Conservation (phyloP, 1,139 yeast genomes). For the Keqinozyma sinolaborantium region DNA sequence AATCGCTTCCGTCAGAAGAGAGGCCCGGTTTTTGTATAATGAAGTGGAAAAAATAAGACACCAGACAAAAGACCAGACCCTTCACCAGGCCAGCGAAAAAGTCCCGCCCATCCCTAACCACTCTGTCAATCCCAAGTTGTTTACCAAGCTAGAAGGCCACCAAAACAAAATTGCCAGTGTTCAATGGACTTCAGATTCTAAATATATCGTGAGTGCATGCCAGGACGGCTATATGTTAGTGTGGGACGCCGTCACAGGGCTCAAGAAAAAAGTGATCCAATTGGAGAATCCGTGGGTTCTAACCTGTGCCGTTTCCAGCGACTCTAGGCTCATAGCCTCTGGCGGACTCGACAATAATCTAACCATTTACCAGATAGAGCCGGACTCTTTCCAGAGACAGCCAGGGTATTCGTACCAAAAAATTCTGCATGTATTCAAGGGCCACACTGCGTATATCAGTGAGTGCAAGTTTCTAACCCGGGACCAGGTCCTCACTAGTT, state of each 20-base stretch:
- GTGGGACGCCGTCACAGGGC: constrained; percentile 79
- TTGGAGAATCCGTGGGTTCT: constrained; percentile 77
- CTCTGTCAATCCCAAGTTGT: constrained; percentile 29
- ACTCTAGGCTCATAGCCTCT: constrained; percentile 63
- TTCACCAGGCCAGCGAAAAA: constrained; percentile 34
- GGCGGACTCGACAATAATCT: constrained; percentile 84
- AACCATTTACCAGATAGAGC: constrained; percentile 57
- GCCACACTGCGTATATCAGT: constrained; percentile 81
- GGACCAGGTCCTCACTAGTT: constrained; percentile 59
- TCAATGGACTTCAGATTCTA: constrained; percentile 65
- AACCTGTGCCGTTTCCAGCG: constrained; percentile 70
- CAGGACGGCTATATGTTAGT: constrained; percentile 84
- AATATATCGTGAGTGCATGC: constrained; percentile 63
- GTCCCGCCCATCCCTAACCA: constrained; percentile 26
- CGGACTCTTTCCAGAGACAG: background rate
- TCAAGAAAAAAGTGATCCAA: constrained; percentile 67
- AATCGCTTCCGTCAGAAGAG: constrained; percentile 38
- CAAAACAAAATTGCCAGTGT: constrained; percentile 68
- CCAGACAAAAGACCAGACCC: constrained; percentile 43
- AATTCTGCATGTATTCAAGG: constrained; percentile 55
- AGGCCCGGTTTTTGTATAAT: constrained; percentile 43
- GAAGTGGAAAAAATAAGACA: constrained; percentile 46
- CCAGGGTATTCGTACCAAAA: background rate
- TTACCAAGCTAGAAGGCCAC: constrained; percentile 63
- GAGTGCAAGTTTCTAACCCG: constrained; percentile 62